Conservation (phyloP, 179 eudicot genomes). For the Silene noctiflora region DNA sequence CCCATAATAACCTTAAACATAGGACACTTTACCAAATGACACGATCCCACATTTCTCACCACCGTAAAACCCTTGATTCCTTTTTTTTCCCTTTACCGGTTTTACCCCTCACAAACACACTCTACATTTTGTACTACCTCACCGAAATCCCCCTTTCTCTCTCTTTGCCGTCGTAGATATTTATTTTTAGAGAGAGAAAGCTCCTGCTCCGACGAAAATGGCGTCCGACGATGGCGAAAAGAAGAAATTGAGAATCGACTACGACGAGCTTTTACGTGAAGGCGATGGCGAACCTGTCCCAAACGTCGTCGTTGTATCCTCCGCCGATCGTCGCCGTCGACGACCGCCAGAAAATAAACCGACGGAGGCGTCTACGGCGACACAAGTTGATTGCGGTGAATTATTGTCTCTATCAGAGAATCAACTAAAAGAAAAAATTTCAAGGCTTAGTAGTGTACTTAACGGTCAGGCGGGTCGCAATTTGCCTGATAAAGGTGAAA, state of each 20-base stretch:
- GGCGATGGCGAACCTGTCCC: conserved; percentile 19
- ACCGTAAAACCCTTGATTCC: background rate
- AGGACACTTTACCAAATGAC: no score
- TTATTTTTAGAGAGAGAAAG: conserved; percentile 16
- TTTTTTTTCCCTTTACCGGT: no score
- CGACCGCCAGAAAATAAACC: conserved; percentile 5
- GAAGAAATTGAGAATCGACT: background rate
- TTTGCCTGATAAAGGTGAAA: conserved; percentile 45
- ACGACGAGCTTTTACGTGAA: conserved; percentile 14
- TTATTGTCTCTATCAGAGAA: conserved; percentile 4
- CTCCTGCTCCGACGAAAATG: conserved; percentile 9
- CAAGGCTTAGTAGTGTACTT: background rate
- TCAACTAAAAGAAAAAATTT: conserved; percentile 18
- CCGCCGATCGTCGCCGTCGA: conserved; percentile 18
- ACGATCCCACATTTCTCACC: background rate
- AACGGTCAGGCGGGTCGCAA: background rate
- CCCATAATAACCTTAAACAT: no score
- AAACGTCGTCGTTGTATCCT: conserved; percentile 20
- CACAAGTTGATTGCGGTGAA: background rate
- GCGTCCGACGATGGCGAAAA: background rate
- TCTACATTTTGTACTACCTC: background rate
- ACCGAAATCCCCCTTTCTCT: conserved; percentile 55
- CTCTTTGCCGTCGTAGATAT: conserved; percentile 61
- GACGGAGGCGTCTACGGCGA: background rate
- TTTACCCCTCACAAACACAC: background rate